Evolutionary conservation across 371 early-diverging fungal genomes (phyloP).

Genomic region (Vavraia culicis): DNA sequence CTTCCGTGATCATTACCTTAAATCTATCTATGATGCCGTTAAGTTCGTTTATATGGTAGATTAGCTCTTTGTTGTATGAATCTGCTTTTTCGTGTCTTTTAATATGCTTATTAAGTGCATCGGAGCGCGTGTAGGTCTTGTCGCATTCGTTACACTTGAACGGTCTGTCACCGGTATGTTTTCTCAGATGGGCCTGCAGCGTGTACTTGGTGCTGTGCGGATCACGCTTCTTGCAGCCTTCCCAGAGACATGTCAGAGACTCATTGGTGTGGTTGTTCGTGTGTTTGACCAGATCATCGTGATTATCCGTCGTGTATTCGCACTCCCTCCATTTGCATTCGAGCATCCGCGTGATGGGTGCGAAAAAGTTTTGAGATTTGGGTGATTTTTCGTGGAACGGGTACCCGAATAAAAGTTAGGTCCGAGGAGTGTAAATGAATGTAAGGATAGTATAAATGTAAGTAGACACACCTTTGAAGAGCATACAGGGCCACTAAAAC

Average conservation of each 20-base stretch:
- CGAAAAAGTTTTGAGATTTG: too few relatives aligned
- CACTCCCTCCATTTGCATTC: constrained; percentile 23
- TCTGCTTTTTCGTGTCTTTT: constrained; percentile 35
- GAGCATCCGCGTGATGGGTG: too few relatives aligned
- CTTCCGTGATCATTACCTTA: too few relatives aligned
- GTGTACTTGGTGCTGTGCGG: constrained; percentile 25
- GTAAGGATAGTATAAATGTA: too few relatives aligned
- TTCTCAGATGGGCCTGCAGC: constrained; percentile 30
- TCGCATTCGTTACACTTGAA: constrained; percentile 36
- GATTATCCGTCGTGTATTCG: constrained; percentile 15
- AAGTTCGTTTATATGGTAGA: too few relatives aligned
- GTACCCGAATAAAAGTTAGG: too few relatives aligned
- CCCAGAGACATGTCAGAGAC: constrained; percentile 28
- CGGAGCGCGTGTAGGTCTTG: constrained; percentile 35
- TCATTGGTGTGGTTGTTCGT: constrained; percentile 26
- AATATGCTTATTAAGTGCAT: constrained; percentile 40
- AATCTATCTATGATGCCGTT: too few relatives aligned
- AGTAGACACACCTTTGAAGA: too few relatives aligned
- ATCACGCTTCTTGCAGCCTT: constrained; percentile 21
- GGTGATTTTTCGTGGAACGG: too few relatives aligned
- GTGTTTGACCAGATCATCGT: constrained; percentile 18
- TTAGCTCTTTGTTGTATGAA: constrained; percentile 18
- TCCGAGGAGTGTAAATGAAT: too few relatives aligned
- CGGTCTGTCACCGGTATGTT: constrained; percentile 35
- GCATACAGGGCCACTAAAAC: too few relatives aligned